Evolutionary conservation across 2,329 filamentous ascomycete species (phyloP).

Genomic region (Colletotrichum sp.): DNA sequence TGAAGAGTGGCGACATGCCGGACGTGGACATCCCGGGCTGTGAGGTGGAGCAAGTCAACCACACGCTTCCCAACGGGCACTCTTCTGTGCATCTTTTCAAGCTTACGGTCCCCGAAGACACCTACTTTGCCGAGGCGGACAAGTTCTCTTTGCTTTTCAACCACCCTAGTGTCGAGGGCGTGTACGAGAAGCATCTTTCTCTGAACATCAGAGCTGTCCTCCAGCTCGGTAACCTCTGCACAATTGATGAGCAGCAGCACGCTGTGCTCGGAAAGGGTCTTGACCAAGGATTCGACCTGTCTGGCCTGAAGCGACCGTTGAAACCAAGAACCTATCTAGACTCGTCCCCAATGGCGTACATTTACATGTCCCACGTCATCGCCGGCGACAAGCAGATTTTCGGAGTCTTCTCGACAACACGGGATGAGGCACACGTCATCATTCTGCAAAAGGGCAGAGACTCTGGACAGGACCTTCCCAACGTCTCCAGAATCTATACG

Average conservation of each 20-base stretch:
- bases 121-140: slow-evolving; percentile 83
- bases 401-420: slow-evolving; percentile 85
- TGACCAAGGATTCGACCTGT: slow-evolving; percentile 91
- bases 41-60: slow-evolving; percentile 88
- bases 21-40: slow-evolving; percentile 87
- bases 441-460: slow-evolving; percentile 86
- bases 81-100: slow-evolving; percentile 94
- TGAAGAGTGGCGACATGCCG: slow-evolving; percentile 85
- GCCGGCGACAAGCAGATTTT: slow-evolving; percentile 93
- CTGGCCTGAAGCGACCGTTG: slow-evolving; percentile 69
- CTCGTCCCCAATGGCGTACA: slow-evolving; percentile 75
- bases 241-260: slow-evolving; percentile 87
- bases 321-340: slow-evolving; percentile 76
- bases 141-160: slow-evolving; percentile 86
- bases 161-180: slow-evolving; percentile 92
- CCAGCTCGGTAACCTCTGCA: slow-evolving; percentile 88
- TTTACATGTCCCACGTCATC: slow-evolving; percentile 92
- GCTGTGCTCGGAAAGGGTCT: slow-evolving; percentile 92
- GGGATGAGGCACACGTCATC: slow-evolving; percentile 80
- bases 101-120: slow-evolving; percentile 85
- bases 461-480: slow-evolving; percentile 80
- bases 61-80: slow-evolving; percentile 93
- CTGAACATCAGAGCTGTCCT: slow-evolving; percentile 86
- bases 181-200: slow-evolving; percentile 94
- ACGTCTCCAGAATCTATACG: slow-evolving; percentile 85